Evolutionary conservation across 345 rosid species (phyloP), one percentile per base, ranked within the genome.

Genomic region (Cardamine occulta): DNA sequence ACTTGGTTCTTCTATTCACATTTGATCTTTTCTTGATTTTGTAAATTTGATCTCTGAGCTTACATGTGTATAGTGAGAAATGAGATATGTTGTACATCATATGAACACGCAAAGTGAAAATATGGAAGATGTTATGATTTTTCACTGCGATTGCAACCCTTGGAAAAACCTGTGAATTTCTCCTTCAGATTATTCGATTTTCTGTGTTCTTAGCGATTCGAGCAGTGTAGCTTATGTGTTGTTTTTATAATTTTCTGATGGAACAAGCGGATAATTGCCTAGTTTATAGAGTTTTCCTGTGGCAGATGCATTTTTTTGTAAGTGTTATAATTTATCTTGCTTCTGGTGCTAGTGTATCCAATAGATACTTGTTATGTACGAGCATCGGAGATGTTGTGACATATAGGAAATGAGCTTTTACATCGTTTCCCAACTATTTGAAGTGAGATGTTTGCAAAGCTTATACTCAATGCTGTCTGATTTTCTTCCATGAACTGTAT

Each of bases 401-500:
- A 2, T 10, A 17, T 14, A 71, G 24, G 4, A 24, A 34, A 23
- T 61, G 58, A n/a, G 71, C 21, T 32, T 56, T 19, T 37, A 39
- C 29, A 75, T 51, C 51, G 54, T 37, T 49, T 28, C 17, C 17
- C 31, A 26, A 7, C 39, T 39, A 17, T 32, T 65, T 55, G 28
- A n/a, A 11, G 35, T 52, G 28, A 62, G 42, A 28, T 5, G 2
- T 34, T 9, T 54, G 8, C 2, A 26, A 54, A 71, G 3, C 49
- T 23, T 60, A 7, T 35, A 15, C 17, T 34, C 35, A 4, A 13
- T 44, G 55, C 35, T 35, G 6, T 40, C 35, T 40, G 70, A 10
- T 29, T 63, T 21, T 63, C n/a, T 15, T 34, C 60, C 32, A 37
- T 60, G 62, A 68, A 17, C n/a, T 51, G 11, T 75, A 26, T 48